Conservation (phyloP, 352 stramenopile species). For the Globisporangium orthogonon region DNA sequence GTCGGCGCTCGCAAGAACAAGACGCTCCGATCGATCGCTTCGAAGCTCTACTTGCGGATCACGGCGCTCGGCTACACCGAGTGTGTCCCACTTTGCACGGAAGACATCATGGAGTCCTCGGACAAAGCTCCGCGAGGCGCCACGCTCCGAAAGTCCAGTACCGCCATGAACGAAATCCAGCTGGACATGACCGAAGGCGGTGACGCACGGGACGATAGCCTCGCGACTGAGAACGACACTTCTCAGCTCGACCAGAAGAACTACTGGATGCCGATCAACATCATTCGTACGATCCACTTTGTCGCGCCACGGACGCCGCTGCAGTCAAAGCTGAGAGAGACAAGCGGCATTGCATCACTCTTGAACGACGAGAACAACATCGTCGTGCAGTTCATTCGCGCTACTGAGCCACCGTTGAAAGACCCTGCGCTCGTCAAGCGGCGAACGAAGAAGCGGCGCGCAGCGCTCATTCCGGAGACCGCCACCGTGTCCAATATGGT, state of each 20-base stretch:
- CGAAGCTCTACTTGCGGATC: constrained; percentile 65
- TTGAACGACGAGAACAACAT: constrained; percentile 72
- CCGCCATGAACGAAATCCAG: constrained; percentile 17
- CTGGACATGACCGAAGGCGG: constrained; percentile 12
- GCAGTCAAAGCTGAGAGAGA: constrained; percentile 71
- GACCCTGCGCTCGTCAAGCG: constrained; percentile 27
- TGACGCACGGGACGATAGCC: constrained; percentile 9
- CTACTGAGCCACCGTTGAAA: constrained; percentile 63
- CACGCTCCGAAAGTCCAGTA: constrained; percentile 29
- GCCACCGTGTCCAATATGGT: constrained; percentile 29
- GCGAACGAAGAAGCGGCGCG: constrained; percentile 28
- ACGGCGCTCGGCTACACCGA: constrained; percentile 67
- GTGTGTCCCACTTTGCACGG: constrained; percentile 58
- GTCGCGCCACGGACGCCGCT: constrained; percentile 68
- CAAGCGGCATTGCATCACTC: constrained; percentile 54
- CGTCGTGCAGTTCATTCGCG: constrained; percentile 66
- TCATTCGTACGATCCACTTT: constrained; percentile 75
- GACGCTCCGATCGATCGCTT: constrained; percentile 16
- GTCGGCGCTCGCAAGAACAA: constrained; percentile 17
- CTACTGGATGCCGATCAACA: constrained; percentile 71
- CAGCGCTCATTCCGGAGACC: constrained; percentile 26
- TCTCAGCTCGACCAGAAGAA: constrained; percentile 18
- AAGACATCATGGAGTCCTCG: constrained; percentile 42
- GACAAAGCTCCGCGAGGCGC: constrained; percentile 41
- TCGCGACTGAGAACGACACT: constrained; percentile 10